Base-by-base conservation (phyloP, 2,329 filamentous ascomycete genomes). In the Nigrospora oryzae region DNA sequence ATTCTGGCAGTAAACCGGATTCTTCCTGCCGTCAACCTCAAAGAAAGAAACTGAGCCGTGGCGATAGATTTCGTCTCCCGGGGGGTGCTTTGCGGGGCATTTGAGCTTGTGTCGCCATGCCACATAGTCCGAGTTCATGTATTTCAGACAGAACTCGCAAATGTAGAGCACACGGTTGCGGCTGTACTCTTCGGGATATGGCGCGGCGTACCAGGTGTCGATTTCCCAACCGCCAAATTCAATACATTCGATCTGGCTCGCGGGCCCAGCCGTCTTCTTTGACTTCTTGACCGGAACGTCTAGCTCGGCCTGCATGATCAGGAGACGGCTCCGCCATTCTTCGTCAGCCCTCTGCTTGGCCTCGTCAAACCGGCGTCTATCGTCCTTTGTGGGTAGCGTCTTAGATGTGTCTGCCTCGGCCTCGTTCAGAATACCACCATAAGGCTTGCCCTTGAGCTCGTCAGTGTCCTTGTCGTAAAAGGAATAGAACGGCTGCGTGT, bases 91-190 rank as follows among this genome's bases (percentile, higher is more conserved):
- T 33, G 89, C 89, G 6, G 89, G 86, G 56, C 93, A 98, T 69
- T 98, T 98, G 56, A 89, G 78, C 69, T 97, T 97, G 66, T 98
- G 93, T 43, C 93, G 81, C 89, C 91, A 97, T 13, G 93, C 91
- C 28, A 98, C 93, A 57, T 95, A 97, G 62, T 96, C 91, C 15
- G 93, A 97, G 64, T 94, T 95, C 89, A 98, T 96, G 69, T 98
- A 98, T 67, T 97, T 98, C 48, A 98, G 74, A 62, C 93, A 98
- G 64, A 97, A 98, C 64, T 98, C 94, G 73, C 93, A 98, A 51
- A 98, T 97, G 66, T 95, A 97, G n/a, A 98, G 77, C 34, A 95
- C 86, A 30, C 88, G 84, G 61, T 98, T 97, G 51, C 91, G 83
- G 63, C 89, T 97, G 70, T 98, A 98, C 66, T 98, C 93, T 62